phyloP scores from a whole-genome alignment of 352 stramenopile species.

The Pythium apleroticum region DNA sequence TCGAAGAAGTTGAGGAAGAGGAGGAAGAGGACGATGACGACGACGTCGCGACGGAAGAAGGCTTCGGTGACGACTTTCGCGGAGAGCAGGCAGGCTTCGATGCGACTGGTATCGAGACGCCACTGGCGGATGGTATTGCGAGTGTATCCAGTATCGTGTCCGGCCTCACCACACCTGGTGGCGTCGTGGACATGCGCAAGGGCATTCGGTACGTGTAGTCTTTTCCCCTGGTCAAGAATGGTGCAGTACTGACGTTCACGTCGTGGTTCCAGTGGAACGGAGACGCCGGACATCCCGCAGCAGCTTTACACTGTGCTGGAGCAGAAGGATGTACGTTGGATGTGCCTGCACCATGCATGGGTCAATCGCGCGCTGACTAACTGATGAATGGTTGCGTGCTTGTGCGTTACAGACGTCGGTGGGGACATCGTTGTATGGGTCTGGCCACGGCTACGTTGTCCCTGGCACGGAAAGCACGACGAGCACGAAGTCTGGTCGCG shows the following conservation, averaged over 20 bases:
- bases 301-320: conserved; percentile 80
- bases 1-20: conserved; percentile 58
- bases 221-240: conserved; percentile 5
- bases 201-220: conserved; percentile 44
- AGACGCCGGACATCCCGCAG: conserved; percentile 60
- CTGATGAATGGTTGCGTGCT: neutral
- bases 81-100: conserved; percentile 38
- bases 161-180: conserved; percentile 64
- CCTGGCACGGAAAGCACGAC: conserved; percentile 35
- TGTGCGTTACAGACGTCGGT: conserved; percentile 49
- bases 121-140: conserved; percentile 59
- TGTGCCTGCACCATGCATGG: neutral
- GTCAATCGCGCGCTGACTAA: neutral
- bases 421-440: conserved; percentile 72
- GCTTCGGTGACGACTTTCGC: conserved; percentile 31
- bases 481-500: conserved; percentile 47
- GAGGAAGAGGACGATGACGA: conserved; percentile 56
- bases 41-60: conserved; percentile 25
- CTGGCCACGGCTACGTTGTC: conserved; percentile 72
- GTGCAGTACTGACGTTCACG: neutral
- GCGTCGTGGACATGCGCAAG: conserved; percentile 77
- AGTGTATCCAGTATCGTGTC: conserved; percentile 54
- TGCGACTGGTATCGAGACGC: conserved; percentile 57
- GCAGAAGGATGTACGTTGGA: conserved; percentile 57
- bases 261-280: conserved; percentile 38